Evolutionary conservation across 176 grass and related monocot species (phyloP), one percentile per base, ranked within the genome.

Genomic region (Rhynchospora tenuis): DNA sequence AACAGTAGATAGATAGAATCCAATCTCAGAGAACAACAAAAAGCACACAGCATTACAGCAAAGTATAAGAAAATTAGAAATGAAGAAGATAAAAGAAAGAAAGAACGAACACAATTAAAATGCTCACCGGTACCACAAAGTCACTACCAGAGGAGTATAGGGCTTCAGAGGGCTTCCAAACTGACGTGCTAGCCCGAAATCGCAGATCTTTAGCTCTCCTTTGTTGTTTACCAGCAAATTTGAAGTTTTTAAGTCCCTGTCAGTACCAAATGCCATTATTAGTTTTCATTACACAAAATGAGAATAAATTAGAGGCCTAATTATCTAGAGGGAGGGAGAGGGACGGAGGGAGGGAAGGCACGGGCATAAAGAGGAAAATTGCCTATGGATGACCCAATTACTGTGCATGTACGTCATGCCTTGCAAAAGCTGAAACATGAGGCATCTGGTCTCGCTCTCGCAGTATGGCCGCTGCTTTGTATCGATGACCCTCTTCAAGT

Each of bases 151-250:
- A 55, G 90, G 92, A 78, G 94, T 97, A 84, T 97, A 97, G 66
- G 92, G 92, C 47, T 94, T 97, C 81, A 94, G 77, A 26, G 87
- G 92, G 55, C 90, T 97, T 24, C 88, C 94, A 92, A 92, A 97
- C 80, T 94, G 90, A 85, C 90, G 92, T 73, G 94, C 88, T n/a
- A 97, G 87, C 50, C 94, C 94, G 83, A 97, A 97, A 85, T 97
- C 94, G 85, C 92, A 94, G 81, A 94, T 91, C 86, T 94, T 97
- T 64, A 97, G 79, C 92, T 97, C 92, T 81, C 92, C 90, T 4
- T 85, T n/a, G 64, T 92, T 94, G 73, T 97, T 94, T 59, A 97
- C 82, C 15, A 97, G 92, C 83, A 97, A 79, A 89, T 97, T 97
- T 12, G 94, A 94, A 63, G 94, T 94, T 81, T 97, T 97, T 19